These are phyloP conservation scores for Prunus mira DNA, from an alignment of 306 rosid species.

Conservation along the genomic window DNA sequence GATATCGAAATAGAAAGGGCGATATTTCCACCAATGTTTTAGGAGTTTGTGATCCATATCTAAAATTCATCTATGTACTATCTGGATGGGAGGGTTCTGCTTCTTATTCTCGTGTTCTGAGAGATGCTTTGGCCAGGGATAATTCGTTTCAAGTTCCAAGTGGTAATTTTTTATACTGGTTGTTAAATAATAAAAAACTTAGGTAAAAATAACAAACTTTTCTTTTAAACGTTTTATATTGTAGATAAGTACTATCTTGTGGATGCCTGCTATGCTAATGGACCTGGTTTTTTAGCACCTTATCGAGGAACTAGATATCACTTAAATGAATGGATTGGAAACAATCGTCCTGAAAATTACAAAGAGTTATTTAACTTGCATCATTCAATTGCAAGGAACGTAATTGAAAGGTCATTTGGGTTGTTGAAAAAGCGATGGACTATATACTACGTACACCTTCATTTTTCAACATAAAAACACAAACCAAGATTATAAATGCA, in stretches of 20 bases:
- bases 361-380: neutral
- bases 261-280: neutral
- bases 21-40: neutral
- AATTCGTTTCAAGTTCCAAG: neutral
- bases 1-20: no score
- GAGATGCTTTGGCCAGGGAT: neutral
- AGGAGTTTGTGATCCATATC: neutral
- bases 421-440: neutral
- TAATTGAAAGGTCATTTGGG: neutral
- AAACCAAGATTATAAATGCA: no score
- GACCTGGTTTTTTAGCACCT: neutral
- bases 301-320: no score
- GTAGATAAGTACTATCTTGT: neutral
- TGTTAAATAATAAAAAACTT: neutral
- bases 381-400: neutral
- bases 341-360: no score
- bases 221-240: neutral
- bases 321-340: no score
- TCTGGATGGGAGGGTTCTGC: neutral
- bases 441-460: neutral
- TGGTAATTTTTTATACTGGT: neutral
- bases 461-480: neutral
- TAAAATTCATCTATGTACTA: neutral
- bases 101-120: neutral
- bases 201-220: neutral